Percentiles rank a stretch among this genome's conserved stretches.
Evolutionary conservation across 345 rosid species (phyloP).

Genomic region (Laguncularia racemosa): DNA sequence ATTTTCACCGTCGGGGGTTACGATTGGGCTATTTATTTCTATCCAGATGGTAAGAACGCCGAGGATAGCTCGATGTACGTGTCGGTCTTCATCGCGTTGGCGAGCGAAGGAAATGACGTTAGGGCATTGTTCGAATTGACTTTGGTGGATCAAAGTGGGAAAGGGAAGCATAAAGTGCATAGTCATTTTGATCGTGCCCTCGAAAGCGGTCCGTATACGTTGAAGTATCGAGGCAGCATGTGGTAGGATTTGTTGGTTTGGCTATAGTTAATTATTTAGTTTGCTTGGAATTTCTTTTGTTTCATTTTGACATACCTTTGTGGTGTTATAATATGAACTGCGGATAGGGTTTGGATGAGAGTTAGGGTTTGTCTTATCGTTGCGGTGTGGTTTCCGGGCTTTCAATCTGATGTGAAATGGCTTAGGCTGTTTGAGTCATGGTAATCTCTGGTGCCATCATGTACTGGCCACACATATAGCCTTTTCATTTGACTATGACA

Average conservation of each 20-base stretch:
- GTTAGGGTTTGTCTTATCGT: no score
- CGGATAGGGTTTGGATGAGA: no score
- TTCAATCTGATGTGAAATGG: no score
- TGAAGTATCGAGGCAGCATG: conserved; percentile 90
- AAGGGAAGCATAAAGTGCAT: conserved; percentile 80
- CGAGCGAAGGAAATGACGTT: conserved; percentile 86
- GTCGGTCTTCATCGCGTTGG: conserved; percentile 79
- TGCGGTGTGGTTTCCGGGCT: no score
- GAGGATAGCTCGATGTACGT: conserved; percentile 69
- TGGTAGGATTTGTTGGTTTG: conserved; percentile 37
- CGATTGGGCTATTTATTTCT: conserved; percentile 91
- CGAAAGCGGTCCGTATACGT: conserved; percentile 81
- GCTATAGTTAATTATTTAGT: no score
- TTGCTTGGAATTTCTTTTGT: no score
- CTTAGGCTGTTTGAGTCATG: no score
- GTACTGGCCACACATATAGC: no score
- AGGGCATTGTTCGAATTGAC: conserved; percentile 89
- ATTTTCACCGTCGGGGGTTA: conserved; percentile 79
- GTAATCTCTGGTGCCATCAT: no score
- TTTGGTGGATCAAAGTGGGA: conserved; percentile 87
- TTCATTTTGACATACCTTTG: no score
- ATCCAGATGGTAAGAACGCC: conserved; percentile 84
- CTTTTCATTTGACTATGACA: no score
- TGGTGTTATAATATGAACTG: no score
- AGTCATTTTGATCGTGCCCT: conserved; percentile 93